Conservation (phyloP, 768 basidiomycete genomes). For the Symmetrospora coprosmae region DNA sequence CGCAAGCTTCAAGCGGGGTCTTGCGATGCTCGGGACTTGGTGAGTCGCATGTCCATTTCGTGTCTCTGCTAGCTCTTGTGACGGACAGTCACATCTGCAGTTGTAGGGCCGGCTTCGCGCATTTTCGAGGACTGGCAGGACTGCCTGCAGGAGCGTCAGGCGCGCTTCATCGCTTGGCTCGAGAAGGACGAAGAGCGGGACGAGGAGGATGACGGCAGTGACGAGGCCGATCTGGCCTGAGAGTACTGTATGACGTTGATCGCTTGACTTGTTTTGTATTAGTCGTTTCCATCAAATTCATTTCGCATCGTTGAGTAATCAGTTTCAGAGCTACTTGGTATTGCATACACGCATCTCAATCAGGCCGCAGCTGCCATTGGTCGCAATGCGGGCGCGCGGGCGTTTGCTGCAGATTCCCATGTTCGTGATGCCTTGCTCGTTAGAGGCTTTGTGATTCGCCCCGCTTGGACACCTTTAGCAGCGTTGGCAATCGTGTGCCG, state of each 20-base stretch:
- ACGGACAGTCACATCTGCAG: not conserved
- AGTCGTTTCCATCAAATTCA: too few relatives aligned
- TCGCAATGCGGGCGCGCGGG: too few relatives aligned
- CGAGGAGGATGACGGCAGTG: conserved; percentile 10
- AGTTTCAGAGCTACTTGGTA: too few relatives aligned
- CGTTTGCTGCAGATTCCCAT: too few relatives aligned
- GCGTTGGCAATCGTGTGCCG: too few relatives aligned
- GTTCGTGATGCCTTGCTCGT: too few relatives aligned
- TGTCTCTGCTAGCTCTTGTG: not conserved
- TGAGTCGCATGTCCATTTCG: conserved; percentile 59
- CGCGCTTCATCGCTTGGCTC: conserved; percentile 97
- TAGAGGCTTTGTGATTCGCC: too few relatives aligned
- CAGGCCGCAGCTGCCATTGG: too few relatives aligned
- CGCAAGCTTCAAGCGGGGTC: too few relatives aligned
- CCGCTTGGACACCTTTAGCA: too few relatives aligned
- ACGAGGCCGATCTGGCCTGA: conserved; percentile 11
- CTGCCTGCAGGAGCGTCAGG: conserved; percentile 84
- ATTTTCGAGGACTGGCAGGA: conserved; percentile 49
- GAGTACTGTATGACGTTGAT: not conserved
- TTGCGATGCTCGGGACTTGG: conserved; percentile 47
- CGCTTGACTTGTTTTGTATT: not conserved
- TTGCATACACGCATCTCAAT: too few relatives aligned
- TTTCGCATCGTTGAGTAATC: too few relatives aligned
- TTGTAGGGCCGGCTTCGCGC: conserved; percentile 26
- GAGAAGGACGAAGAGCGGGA: conserved; percentile 53